Evolutionary conservation across 495 filamentous ascomycete species (phyloP), one percentile per base, ranked within the genome.

Genomic region (Chaetomium cochliodes): DNA sequence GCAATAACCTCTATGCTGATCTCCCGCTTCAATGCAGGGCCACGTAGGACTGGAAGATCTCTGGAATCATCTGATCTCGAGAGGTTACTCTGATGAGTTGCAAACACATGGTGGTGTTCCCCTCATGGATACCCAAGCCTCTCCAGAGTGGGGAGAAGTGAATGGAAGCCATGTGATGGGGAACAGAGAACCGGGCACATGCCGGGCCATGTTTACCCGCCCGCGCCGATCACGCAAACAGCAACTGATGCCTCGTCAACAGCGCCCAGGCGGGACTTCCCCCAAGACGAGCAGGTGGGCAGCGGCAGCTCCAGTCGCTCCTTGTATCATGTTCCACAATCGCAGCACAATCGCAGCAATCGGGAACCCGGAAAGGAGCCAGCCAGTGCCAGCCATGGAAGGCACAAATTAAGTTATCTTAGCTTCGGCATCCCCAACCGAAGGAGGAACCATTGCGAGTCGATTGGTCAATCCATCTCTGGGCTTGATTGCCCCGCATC

Each of bases 371-470:
- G 13, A 15, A 44, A 44, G 15, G 11, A 2, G 41, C 41, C 55
- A 58, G 55, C 22, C 55, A 11, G 11, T 18, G 41, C 41, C 55
- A 58, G 55, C 22, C 55, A 46, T 22, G 37, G 39, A 44, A 26
- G 55, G 37, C 55, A 39, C 55, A 58, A 41, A 58, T 58, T 58
- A 33, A 58, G 55, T 58, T 58, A 44, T 58, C 55, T 58, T 58
- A 26, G 55, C 55, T 16, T n/a, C 55, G 55, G 55, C 39, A 58
- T 8, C 22, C 5, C 55, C 23, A 26, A 8, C 55, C 55, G 55
- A 58, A 26, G 39, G 22, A 16, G 55, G 55, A 44, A n/a, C 12
- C n/a, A 12, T 9, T 3, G 22, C n/a, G 20, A 25, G 12, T 9
- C 25, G 20, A 58, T 58, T 58, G 33, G 55, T 11, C 37, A 33